Evolutionary conservation across 106 monocot genomes (phyloP).

Genomic region (Allium sativum): DNA sequence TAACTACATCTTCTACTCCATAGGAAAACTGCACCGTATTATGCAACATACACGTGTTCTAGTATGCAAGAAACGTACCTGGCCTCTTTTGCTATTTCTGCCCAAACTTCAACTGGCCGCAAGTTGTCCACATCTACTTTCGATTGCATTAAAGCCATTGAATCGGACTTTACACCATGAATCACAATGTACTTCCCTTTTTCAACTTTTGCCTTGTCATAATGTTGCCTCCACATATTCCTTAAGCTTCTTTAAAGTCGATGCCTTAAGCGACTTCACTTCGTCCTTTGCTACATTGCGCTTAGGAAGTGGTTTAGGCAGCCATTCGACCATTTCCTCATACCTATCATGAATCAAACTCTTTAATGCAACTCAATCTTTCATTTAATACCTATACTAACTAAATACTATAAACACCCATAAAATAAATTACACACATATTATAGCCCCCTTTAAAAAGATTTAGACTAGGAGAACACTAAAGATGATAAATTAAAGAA

Average conservation of each 20-base stretch:
- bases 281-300: conserved; percentile 43
- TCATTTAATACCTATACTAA: too few species aligned
- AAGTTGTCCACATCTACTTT: conserved; percentile 73
- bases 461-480: conserved; percentile 32
- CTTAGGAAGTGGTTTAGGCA: conserved; percentile 35
- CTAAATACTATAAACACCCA: too few species aligned
- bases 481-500: too few species aligned
- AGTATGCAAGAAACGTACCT: conserved; percentile 24
- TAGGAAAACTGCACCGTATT: background rate
- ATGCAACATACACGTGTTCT: background rate
- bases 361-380: background rate
- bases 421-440: conserved; percentile 34
- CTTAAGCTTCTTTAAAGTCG: conserved; percentile 68
- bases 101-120: conserved; percentile 64
- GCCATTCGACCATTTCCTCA: conserved; percentile 68
- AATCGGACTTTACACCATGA: conserved; percentile 81
- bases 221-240: conserved; percentile 57
- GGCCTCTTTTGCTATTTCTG: conserved; percentile 54
- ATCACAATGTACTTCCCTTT: conserved; percentile 68
- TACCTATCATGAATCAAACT: conserved; percentile 39
- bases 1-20: too few species aligned
- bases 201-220: conserved; percentile 43
- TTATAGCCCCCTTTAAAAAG: conserved; percentile 76
- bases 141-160: conserved; percentile 70
- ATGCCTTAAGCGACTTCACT: conserved; percentile 47